These are phyloP conservation scores for Nakazawaea pomicola DNA, from an alignment of 805 yeast species.

Conservation along the genomic window DNA sequence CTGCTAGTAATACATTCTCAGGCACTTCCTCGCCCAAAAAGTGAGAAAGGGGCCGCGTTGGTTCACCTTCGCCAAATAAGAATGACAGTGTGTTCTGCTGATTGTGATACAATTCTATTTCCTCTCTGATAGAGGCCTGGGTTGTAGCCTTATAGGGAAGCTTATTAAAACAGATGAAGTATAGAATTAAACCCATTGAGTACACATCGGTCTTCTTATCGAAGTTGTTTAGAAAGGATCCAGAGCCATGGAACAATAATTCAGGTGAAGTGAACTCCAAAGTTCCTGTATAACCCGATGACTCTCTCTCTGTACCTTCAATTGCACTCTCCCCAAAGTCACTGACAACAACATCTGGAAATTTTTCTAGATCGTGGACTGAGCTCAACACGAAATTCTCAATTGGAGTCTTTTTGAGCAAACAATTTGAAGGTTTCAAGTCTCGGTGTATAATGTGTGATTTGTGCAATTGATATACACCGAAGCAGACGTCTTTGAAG, in stretches of 20 bases:
- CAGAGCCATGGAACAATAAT: slow-evolving; percentile 34
- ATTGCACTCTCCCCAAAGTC: slow-evolving; percentile 89
- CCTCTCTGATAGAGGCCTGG: slow-evolving; percentile 19
- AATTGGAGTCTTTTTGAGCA: slow-evolving; percentile 39
- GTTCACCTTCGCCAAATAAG: slow-evolving; percentile 19
- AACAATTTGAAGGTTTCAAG: slow-evolving; percentile 83
- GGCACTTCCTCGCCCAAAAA: neutral
- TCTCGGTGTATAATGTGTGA: slow-evolving; percentile 84
- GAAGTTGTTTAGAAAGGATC: slow-evolving; percentile 42
- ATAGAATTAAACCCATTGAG: slow-evolving; percentile 78
- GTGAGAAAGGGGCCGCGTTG: too few relatives aligned
- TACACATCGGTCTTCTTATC: slow-evolving; percentile 73
- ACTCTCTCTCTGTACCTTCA: slow-evolving; percentile 56
- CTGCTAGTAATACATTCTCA: slow-evolving; percentile 28
- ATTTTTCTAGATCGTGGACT: slow-evolving; percentile 20
- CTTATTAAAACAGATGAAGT: slow-evolving; percentile 64
- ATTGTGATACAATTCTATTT: slow-evolving; percentile 17
- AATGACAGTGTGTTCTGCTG: slow-evolving; percentile 12
- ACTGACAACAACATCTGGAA: slow-evolving; percentile 74
- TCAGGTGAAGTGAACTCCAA: slow-evolving; percentile 88
- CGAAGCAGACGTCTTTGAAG: slow-evolving; percentile 62
- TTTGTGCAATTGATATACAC: slow-evolving; percentile 66
- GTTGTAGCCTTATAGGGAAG: slow-evolving; percentile 51
- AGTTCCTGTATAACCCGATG: slow-evolving; percentile 87
- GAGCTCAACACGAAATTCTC: slow-evolving; percentile 17